Conservation (phyloP, 257 asterid genomes). For the Voacanga thouarsii region DNA sequence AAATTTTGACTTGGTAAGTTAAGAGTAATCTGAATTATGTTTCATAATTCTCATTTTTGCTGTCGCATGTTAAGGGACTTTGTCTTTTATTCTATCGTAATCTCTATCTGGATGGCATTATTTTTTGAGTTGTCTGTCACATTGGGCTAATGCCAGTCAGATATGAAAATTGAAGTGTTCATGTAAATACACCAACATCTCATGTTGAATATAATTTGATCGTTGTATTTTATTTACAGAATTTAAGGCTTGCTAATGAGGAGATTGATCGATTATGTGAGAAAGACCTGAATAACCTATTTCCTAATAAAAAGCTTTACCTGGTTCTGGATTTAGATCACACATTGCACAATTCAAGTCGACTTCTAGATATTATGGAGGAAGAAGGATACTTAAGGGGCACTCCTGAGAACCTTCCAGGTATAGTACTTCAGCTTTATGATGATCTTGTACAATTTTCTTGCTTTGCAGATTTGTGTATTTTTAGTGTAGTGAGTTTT, state of each 20-base stretch:
- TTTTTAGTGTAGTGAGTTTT: background rate
- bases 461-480: background rate
- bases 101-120: background rate
- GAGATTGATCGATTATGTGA: slow-evolving; percentile 70
- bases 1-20: background rate
- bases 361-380: slow-evolving; percentile 44
- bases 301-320: slow-evolving; percentile 52
- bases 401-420: slow-evolving; percentile 56
- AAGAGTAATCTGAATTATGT: background rate
- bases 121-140: background rate
- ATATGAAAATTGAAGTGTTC: background rate
- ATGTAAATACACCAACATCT: too few species aligned
- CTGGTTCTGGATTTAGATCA: slow-evolving; percentile 93
- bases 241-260: slow-evolving; percentile 62
- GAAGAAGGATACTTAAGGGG: slow-evolving; percentile 58
- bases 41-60: background rate
- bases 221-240: slow-evolving; percentile 38
- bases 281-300: slow-evolving; percentile 58
- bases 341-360: slow-evolving; percentile 74
- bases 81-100: background rate
- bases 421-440: slow-evolving; percentile 29
- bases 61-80: background rate
- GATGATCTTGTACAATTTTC: background rate
- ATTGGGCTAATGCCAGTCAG: background rate
- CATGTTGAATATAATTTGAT: background rate